Evolutionary conservation across 768 basidiomycete species (phyloP).

Genomic region (Obba rivulosa): DNA sequence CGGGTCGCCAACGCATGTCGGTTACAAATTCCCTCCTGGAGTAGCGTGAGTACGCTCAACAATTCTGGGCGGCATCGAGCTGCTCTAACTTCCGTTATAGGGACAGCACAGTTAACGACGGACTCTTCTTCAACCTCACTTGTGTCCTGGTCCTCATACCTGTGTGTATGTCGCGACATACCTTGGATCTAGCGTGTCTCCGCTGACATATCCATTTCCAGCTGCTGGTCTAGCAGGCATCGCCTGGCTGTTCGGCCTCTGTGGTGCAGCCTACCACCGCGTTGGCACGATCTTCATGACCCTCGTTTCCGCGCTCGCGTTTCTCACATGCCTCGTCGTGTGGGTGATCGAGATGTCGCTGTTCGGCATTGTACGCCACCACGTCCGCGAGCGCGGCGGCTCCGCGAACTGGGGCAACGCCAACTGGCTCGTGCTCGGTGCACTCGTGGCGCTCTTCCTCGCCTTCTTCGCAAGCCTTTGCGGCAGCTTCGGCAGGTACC

Average conservation of each 20-base stretch:
- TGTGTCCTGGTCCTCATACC: slow-evolving; percentile 73
- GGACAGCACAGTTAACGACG: slow-evolving; percentile 41
- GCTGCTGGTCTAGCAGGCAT: slow-evolving; percentile 63
- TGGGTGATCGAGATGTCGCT: slow-evolving; percentile 79
- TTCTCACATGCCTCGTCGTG: slow-evolving; percentile 60
- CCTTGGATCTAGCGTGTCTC: background rate
- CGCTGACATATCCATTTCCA: slow-evolving; percentile 18
- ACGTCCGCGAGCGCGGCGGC: slow-evolving; percentile 44
- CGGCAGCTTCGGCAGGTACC: slow-evolving; percentile 66
- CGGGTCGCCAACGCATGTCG: slow-evolving; percentile 46
- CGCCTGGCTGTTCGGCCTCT: slow-evolving; percentile 63
- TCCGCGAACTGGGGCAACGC: slow-evolving; percentile 69
- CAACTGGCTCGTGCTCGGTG: slow-evolving; percentile 77
- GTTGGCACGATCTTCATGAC: slow-evolving; percentile 75
- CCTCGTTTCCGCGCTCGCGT: slow-evolving; percentile 58
- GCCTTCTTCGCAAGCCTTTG: slow-evolving; percentile 63
- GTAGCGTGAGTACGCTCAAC: slow-evolving; percentile 36
- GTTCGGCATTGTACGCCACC: slow-evolving; percentile 63
- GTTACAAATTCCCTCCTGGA: slow-evolving; percentile 45
- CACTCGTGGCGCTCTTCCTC: slow-evolving; percentile 58
- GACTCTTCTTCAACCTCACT: slow-evolving; percentile 64
- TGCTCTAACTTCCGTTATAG: slow-evolving; percentile 22
- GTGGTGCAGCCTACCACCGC: slow-evolving; percentile 59
- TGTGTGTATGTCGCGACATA: slow-evolving; percentile 44
- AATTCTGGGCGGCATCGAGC: background rate